Evolutionary conservation across 2,329 filamentous ascomycete genomes (phyloP), one percentile per base, ranked within the genome.

Genomic region (Tolypocladium paradoxum): DNA sequence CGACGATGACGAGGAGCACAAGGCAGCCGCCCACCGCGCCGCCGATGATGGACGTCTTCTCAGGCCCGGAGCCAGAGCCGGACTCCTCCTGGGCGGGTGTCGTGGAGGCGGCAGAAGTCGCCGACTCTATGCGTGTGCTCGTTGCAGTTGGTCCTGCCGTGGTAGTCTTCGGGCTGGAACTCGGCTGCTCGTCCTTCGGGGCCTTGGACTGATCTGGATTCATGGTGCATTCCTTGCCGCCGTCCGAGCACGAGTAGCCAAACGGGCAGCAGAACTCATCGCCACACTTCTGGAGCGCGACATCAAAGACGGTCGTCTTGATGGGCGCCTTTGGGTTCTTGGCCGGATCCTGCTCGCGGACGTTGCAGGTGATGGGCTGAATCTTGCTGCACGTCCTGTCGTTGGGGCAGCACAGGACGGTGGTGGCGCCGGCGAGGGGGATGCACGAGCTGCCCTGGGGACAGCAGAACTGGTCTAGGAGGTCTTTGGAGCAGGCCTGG

Each of bases 391-490:
- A 91, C 60, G 75, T 73, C 36, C 61, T 61, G 36, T 75, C 79
- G 1, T 66, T 58, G 1, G 86, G 86, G 64, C 87, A 91, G 72
- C 87, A 91, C 49, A 90, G 71, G 16, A 84, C 76, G 0, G 85
- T 87, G 6, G 84, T 84, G 46, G 75, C 71, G n/a, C 72, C 79
- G 12, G 84, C 84, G 48, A 90, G 76, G 1, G 75, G 61, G 40
- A 81, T 71, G 68, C 87, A 91, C 3, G 64, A 74, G 7, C 75
- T 70, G 20, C 65, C 68, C 31, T 68, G 56, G 4, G 76, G 68
- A 63, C 87, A 91, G 73, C 86, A 90, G 65, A 90, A 88, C 64
- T 78, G 74, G 50, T 71, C 72, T 1, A 85, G 84, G 24, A 88
- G 73, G 33, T 70, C 73, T 31, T 69, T 64, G 27, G 76, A 68